Evolutionary conservation across 805 yeast species (phyloP).

Genomic region (Candida nonsorbophila): DNA sequence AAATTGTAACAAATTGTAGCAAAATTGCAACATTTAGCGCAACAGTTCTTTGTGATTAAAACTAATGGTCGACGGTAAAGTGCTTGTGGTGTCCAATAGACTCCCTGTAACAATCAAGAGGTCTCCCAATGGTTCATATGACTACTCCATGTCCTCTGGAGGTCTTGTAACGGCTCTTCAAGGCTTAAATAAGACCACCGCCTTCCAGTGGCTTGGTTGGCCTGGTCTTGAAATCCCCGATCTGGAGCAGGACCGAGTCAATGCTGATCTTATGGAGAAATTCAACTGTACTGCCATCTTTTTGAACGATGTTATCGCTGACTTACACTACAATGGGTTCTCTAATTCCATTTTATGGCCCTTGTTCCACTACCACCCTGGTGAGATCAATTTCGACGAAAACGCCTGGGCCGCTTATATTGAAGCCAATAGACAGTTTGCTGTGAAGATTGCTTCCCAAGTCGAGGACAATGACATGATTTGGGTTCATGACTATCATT

Average conservation of each 20-base stretch:
- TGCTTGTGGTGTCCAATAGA: constrained; percentile 89
- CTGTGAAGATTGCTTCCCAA: constrained; percentile 61
- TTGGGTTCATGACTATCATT: constrained; percentile 98
- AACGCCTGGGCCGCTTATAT: constrained; percentile 97
- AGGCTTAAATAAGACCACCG: constrained; percentile 76
- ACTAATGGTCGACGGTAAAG: constrained; percentile 49
- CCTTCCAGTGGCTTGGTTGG: constrained; percentile 99
- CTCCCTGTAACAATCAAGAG: constrained; percentile 89
- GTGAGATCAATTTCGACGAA: constrained; percentile 97
- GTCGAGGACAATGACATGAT: constrained; percentile 80
- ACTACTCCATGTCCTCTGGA: constrained; percentile 91
- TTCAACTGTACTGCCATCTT: constrained; percentile 90
- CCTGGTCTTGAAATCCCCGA: constrained; percentile 81
- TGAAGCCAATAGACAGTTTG: constrained; percentile 83
- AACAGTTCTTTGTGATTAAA: background rate
- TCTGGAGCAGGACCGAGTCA: constrained; percentile 64
- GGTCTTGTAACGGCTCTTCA: constrained; percentile 95
- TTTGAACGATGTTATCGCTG: constrained; percentile 84
- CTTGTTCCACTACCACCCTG: constrained; percentile 96
- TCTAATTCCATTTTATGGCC: constrained; percentile 97
- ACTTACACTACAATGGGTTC: constrained; percentile 94
- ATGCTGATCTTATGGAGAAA: constrained; percentile 62
- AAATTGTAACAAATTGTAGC: too few relatives aligned
- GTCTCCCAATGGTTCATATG: constrained; percentile 56
- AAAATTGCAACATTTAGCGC: too few relatives aligned